Conservation (phyloP, 1,284 basidiomycete species). For the Malassezia sp. region DNA sequence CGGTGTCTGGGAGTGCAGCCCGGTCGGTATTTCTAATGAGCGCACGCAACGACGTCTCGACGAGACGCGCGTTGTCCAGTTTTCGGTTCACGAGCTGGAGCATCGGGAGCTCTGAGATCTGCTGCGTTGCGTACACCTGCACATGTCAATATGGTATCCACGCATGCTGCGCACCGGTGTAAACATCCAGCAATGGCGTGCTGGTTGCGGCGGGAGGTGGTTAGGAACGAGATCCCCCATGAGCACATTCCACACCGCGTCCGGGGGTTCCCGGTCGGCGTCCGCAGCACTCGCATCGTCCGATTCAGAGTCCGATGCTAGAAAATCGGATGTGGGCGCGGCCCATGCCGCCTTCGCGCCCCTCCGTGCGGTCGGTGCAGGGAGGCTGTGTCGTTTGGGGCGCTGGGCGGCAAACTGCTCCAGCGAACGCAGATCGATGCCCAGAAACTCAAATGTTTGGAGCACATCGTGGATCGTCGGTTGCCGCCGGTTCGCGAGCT, state of each 20-base stretch:
- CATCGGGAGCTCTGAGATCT: constrained; percentile 10
- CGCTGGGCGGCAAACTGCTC: neutral
- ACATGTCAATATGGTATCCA: too few species aligned
- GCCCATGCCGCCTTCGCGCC: constrained; percentile 11
- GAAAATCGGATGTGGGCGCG: constrained; percentile 14
- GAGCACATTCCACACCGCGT: constrained; percentile 23
- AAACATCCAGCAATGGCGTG: constrained; percentile 31
- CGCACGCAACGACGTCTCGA: constrained; percentile 26
- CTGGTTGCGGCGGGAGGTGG: constrained; percentile 28
- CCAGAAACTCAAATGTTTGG: constrained; percentile 25
- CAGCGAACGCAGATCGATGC: constrained; percentile 20
- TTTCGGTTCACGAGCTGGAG: constrained; percentile 31
- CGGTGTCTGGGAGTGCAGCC: constrained; percentile 18
- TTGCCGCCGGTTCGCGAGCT: constrained; percentile 15
- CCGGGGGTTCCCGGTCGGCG: constrained; percentile 18
- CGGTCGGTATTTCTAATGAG: constrained; percentile 30
- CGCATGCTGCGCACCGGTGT: too few species aligned
- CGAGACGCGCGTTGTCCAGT: constrained; percentile 31
- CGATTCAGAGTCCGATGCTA: constrained; percentile 26
- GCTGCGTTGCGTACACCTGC: constrained; percentile 23
- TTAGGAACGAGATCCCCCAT: constrained; percentile 27
- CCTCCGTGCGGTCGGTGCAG: neutral
- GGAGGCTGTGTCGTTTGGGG: neutral
- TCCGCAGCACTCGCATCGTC: too few species aligned
- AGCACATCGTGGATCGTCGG: constrained; percentile 24